These are phyloP conservation scores for Zymoseptoria pseudotritici DNA, from an alignment of 2,329 filamentous ascomycete species.

Conservation along the genomic window DNA sequence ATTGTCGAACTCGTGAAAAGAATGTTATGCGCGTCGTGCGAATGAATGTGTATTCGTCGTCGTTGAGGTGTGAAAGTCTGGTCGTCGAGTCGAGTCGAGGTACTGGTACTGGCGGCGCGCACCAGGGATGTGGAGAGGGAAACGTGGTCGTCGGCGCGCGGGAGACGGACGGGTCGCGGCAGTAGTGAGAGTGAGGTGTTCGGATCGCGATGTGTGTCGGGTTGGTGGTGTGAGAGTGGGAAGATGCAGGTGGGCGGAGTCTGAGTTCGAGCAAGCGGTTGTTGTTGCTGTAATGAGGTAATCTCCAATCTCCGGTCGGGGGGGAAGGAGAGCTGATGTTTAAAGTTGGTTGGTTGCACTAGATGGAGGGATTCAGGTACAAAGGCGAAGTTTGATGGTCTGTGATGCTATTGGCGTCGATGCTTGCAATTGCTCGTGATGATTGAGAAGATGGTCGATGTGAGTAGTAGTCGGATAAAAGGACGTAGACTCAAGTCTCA, in stretches of 20 bases:
- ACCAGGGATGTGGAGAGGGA: not conserved
- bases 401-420: too few relatives aligned
- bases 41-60: not conserved
- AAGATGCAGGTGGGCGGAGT: not conserved
- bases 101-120: too few relatives aligned
- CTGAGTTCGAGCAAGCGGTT: not conserved
- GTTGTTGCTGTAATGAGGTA: not conserved
- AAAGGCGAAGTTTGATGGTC: too few relatives aligned
- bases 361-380: too few relatives aligned
- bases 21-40: not conserved
- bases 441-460: too few relatives aligned
- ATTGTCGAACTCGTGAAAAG: constrained; percentile 6
- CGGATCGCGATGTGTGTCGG: not conserved
- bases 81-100: not conserved
- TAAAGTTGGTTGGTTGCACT: too few relatives aligned
- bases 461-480: too few relatives aligned
- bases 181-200: not conserved
- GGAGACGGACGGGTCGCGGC: not conserved
- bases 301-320: not conserved
- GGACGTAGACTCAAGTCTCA: too few relatives aligned
- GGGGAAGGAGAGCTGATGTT: too few relatives aligned
- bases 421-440: too few relatives aligned
- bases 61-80: not conserved
- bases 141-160: not conserved
- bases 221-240: not conserved